phyloP scores from a whole-genome alignment of 371 early-diverging fungal genomes.

The Mucor irregularis region DNA sequence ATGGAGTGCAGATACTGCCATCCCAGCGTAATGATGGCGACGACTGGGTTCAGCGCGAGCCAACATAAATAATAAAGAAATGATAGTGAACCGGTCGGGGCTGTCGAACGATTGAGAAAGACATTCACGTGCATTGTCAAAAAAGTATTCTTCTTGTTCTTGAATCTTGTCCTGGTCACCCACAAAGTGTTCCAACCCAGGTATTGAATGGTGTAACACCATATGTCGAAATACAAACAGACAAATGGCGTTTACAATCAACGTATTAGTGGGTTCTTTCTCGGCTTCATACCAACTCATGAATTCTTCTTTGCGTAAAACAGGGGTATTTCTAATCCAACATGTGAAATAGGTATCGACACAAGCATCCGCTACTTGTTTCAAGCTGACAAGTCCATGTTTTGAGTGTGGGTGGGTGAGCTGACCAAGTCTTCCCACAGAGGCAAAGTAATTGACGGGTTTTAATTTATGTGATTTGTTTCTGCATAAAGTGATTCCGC shows the following conservation, averaged over 20 bases:
- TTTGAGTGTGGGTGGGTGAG: conserved; percentile 24
- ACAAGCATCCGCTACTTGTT: conserved; percentile 44
- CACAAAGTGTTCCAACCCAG: conserved; percentile 27
- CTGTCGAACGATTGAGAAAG: conserved; percentile 46
- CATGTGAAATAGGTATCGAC: conserved; percentile 44
- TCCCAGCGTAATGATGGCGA: conserved; percentile 43
- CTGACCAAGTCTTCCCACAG: conserved; percentile 32
- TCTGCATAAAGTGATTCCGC: conserved; percentile 30
- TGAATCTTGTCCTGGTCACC: conserved; percentile 36
- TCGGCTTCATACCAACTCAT: conserved; percentile 42
- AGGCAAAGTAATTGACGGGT: conserved; percentile 44
- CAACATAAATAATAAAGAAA: conserved; percentile 34
- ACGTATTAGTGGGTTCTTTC: conserved; percentile 30
- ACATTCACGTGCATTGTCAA: conserved; percentile 40
- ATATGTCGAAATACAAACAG: conserved; percentile 35
- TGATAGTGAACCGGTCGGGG: conserved; percentile 40
- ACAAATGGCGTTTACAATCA: conserved; percentile 52
- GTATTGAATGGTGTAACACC: conserved; percentile 35
- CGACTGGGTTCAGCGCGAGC: conserved; percentile 30
- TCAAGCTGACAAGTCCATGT: conserved; percentile 23
- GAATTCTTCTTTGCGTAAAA: conserved; percentile 39
- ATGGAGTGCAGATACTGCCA: conserved; percentile 47
- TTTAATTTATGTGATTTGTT: conserved; percentile 36
- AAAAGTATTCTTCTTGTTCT: conserved; percentile 52
- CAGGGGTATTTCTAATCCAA: conserved; percentile 41